These are phyloP conservation scores for Hansenula sp. DNA, from an alignment of 1,139 yeast genomes.

Conservation along the genomic window DNA sequence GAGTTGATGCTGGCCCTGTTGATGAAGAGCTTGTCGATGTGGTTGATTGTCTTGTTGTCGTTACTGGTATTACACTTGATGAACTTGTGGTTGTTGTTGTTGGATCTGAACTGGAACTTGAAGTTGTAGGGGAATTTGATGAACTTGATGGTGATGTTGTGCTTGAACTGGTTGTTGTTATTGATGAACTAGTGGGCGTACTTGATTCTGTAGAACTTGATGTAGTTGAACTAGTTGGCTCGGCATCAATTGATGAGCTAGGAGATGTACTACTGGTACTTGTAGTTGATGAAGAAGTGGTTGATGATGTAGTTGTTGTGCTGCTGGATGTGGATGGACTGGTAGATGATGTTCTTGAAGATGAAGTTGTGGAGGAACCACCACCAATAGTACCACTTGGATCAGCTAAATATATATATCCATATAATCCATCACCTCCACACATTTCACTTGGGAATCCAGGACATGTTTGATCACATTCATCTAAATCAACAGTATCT, in stretches of 20 bases:
- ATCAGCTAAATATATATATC: slow-evolving; percentile 13
- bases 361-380: neutral
- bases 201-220: slow-evolving; percentile 2
- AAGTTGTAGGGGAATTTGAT: neutral
- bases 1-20: slow-evolving; percentile 10
- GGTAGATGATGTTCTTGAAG: slow-evolving; percentile 1
- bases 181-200: slow-evolving; percentile 5
- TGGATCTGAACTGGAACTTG: slow-evolving; percentile 20
- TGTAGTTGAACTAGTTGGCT: slow-evolving; percentile 6
- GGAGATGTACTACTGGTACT: slow-evolving; percentile 14
- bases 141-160: neutral
- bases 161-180: slow-evolving; percentile 1
- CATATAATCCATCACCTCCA: slow-evolving; percentile 18
- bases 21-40: slow-evolving; percentile 5
- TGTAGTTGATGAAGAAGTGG: slow-evolving; percentile 17
- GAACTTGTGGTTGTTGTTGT: neutral
- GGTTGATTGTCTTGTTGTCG: neutral
- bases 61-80: neutral
- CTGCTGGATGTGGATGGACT: slow-evolving; percentile 4
- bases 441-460: slow-evolving; percentile 29
- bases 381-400: slow-evolving; percentile 5
- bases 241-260: slow-evolving; percentile 12
- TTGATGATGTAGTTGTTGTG: slow-evolving; percentile 3
- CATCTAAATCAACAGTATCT: slow-evolving; percentile 26
- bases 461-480: slow-evolving; percentile 51